phyloP scores from a whole-genome alignment of 73 alveolate genomes.

The Blepharisma japonicum region DNA sequence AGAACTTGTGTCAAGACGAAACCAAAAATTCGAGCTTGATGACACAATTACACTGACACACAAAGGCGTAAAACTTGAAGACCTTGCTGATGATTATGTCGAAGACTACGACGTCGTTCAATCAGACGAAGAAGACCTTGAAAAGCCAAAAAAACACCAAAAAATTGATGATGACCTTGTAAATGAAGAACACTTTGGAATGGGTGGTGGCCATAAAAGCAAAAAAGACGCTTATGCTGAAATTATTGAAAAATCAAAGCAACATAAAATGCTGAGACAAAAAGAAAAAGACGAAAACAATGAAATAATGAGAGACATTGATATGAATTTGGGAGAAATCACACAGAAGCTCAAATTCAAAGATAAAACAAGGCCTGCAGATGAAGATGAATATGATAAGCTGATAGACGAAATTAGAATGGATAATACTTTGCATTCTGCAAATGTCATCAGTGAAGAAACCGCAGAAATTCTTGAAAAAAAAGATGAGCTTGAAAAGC shows the following conservation, averaged over 20 bases:
- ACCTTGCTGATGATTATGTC: slow-evolving; percentile 10
- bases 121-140: slow-evolving; percentile 8
- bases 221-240: slow-evolving; percentile 19
- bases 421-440: not conserved
- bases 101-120: slow-evolving; percentile 19
- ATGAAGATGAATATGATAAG: slow-evolving; percentile 15
- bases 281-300: slow-evolving; percentile 17
- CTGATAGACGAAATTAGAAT: not conserved
- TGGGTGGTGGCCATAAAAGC: not conserved
- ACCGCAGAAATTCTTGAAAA: not conserved
- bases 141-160: slow-evolving; percentile 4
- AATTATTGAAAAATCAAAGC: slow-evolving; percentile 7
- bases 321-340: slow-evolving; percentile 9
- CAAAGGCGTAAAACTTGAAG: not conserved
- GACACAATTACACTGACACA: slow-evolving; percentile 4
- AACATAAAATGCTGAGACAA: slow-evolving; percentile 6
- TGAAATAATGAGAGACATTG: slow-evolving; percentile 24
- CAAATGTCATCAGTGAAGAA: not conserved
- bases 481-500: not conserved
- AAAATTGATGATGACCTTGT: slow-evolving; percentile 10
- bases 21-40: slow-evolving; percentile 18
- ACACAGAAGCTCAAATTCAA: slow-evolving; percentile 1
- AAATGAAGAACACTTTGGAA: slow-evolving; percentile 18
- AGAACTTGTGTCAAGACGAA: slow-evolving; percentile 12
- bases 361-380: slow-evolving; percentile 4